Evolutionary conservation across 2,329 filamentous ascomycete species (phyloP).

Genomic region (Calonectria montana): DNA sequence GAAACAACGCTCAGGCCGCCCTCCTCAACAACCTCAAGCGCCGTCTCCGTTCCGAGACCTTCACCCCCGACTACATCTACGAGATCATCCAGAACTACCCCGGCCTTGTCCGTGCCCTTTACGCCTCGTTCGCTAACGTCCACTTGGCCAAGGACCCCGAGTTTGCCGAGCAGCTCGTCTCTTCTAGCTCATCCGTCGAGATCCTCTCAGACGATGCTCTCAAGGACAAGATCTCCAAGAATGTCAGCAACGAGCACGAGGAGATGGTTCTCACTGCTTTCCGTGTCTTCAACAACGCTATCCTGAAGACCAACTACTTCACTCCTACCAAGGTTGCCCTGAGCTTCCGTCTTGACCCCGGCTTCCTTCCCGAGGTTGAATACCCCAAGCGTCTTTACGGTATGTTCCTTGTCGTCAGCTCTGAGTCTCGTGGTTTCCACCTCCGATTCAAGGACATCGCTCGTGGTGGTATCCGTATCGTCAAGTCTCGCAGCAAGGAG

Average conservation of each 20-base stretch:
- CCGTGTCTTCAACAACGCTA: slow-evolving; percentile 91
- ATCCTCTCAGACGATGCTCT: slow-evolving; percentile 81
- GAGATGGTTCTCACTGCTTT: slow-evolving; percentile 98
- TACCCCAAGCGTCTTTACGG: slow-evolving; percentile 95
- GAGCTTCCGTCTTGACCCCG: slow-evolving; percentile 92
- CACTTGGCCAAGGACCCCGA: slow-evolving; percentile 73
- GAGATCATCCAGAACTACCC: slow-evolving; percentile 97
- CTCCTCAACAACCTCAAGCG: slow-evolving; percentile 95
- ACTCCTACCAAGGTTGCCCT: slow-evolving; percentile 98
- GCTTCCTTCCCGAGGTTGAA: slow-evolving; percentile 89
- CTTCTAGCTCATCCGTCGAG: slow-evolving; percentile 69
- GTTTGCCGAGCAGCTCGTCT: slow-evolving; percentile 62
- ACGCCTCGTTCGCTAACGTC: slow-evolving; percentile 89
- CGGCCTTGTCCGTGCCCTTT: slow-evolving; percentile 85
- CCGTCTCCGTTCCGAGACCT: slow-evolving; percentile 93
- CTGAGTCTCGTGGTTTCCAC: slow-evolving; percentile 97
- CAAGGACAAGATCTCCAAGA: slow-evolving; percentile 80
- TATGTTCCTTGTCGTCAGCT: slow-evolving; percentile 98
- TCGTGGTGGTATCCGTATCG: slow-evolving; percentile 96
- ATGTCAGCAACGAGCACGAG: slow-evolving; percentile 93
- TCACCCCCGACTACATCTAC: slow-evolving; percentile 97
- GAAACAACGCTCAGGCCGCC: slow-evolving; percentile 87
- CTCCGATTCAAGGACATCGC: slow-evolving; percentile 97
- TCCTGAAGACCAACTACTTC: slow-evolving; percentile 97
- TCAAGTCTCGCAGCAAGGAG: slow-evolving; percentile 97